A percentile compares a stretch with the other conserved stretches of the same genome.
Conservation (phyloP, 805 yeast species). For the Metschnikowia koreensis region DNA sequence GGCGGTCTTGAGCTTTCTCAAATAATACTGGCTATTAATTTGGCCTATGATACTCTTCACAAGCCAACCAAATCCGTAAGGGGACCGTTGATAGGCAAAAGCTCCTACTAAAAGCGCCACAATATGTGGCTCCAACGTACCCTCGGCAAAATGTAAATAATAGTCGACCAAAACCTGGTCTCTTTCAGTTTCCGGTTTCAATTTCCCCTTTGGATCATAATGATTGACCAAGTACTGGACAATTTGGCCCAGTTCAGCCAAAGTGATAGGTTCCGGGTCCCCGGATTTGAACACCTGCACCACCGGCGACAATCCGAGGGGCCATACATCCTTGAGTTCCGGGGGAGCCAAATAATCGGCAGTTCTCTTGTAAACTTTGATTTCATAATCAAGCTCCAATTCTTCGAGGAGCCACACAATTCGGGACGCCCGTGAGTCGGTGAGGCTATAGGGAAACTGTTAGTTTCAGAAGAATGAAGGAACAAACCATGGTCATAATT, state of each 20-base stretch:
- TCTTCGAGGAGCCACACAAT: conserved; percentile 40
- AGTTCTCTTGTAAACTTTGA: conserved; percentile 29
- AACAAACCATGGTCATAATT: not conserved
- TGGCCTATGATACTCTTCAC: conserved; percentile 22
- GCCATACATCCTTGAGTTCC: conserved; percentile 32
- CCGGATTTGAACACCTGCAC: conserved; percentile 16
- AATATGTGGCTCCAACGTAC: conserved; percentile 23
- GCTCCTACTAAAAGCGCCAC: conserved; percentile 24
- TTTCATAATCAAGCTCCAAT: conserved; percentile 31
- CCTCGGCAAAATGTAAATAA: conserved; percentile 27
- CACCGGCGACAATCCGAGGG: conserved; percentile 38
- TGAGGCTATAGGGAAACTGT: conserved; percentile 22
- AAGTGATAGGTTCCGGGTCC: conserved; percentile 17
- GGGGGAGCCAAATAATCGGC: conserved; percentile 31
- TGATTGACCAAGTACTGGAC: conserved; percentile 48
- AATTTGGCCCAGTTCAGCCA: conserved; percentile 64
- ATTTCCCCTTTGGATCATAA: conserved; percentile 44
- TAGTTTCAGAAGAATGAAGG: not conserved
- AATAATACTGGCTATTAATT: conserved; percentile 28
- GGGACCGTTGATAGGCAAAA: conserved; percentile 28
- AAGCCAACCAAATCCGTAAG: conserved; percentile 25
- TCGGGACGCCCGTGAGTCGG: conserved; percentile 36
- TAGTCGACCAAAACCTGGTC: conserved; percentile 26
- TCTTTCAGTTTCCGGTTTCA: conserved; percentile 38
- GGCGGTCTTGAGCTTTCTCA: conserved; percentile 23